Percentiles rank a stretch among this genome's conserved stretches.
Evolutionary conservation across 148 eudicot species (phyloP).

Genomic region (Amaranthus hypochondriacus): DNA sequence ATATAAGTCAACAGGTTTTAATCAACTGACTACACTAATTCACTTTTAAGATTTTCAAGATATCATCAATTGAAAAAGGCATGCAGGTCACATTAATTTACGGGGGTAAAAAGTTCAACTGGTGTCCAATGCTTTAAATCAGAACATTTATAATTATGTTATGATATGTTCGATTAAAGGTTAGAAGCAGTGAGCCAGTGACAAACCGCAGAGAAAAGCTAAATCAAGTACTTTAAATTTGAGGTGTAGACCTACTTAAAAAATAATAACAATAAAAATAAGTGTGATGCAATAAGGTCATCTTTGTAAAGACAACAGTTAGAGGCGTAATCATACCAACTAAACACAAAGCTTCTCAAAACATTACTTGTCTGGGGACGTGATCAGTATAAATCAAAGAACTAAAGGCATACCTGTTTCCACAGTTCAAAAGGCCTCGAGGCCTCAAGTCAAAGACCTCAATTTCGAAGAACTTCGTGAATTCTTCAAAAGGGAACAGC

Average conservation of each 20-base stretch:
- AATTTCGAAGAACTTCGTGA: conserved; percentile 54
- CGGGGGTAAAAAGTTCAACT: not conserved
- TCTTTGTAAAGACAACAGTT: not conserved
- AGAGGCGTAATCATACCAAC: not conserved
- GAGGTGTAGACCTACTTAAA: too few relatives aligned
- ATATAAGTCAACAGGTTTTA: conserved; percentile 2
- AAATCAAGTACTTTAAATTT: too few relatives aligned
- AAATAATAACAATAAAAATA: too few relatives aligned
- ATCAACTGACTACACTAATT: not conserved
- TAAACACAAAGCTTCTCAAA: not conserved
- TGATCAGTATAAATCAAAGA: not conserved
- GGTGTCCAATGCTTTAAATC: not conserved
- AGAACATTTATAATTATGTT: not conserved
- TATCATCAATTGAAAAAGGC: not conserved
- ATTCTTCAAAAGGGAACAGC: conserved; percentile 85
- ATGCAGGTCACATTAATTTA: not conserved
- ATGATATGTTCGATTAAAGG: too few relatives aligned
- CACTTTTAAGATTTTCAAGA: not conserved
- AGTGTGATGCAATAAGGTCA: too few relatives aligned
- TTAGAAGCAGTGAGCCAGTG: too few relatives aligned
- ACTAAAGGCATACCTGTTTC: conserved; percentile 61
- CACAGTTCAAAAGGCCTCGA: conserved; percentile 85
- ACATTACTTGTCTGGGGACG: not conserved
- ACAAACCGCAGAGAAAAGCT: too few relatives aligned
- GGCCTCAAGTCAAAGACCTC: conserved; percentile 57